A percentile compares a stretch with the other conserved stretches of the same genome.
Evolutionary conservation across 805 yeast genomes (phyloP).

Genomic region (Kregervanrija pseudodelftensis): DNA sequence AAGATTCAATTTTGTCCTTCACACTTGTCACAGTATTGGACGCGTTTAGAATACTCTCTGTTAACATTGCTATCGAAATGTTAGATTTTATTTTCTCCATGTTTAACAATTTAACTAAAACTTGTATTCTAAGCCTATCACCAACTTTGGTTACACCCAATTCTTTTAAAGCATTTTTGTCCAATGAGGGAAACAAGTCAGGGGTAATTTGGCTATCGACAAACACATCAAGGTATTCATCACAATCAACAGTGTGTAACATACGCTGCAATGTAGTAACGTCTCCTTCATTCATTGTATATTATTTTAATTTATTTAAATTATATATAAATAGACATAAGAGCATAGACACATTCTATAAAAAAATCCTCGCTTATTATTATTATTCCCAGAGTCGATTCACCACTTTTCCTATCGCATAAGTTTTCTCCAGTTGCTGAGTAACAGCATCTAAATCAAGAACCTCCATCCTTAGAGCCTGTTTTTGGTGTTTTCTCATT

Average conservation of each 20-base stretch:
- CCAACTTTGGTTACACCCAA: slow-evolving; percentile 76
- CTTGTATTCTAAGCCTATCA: slow-evolving; percentile 66
- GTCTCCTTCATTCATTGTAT: too few species aligned
- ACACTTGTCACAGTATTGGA: slow-evolving; percentile 12
- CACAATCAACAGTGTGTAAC: slow-evolving; percentile 20
- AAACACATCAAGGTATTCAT: slow-evolving; percentile 19
- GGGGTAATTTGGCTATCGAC: slow-evolving; percentile 46
- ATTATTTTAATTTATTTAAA: too few species aligned
- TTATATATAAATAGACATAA: background rate
- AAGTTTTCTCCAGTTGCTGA: background rate
- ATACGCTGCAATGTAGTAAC: background rate
- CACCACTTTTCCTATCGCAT: background rate
- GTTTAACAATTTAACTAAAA: slow-evolving; percentile 45
- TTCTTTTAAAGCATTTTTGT: slow-evolving; percentile 56
- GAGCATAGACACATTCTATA: background rate
- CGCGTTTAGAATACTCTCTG: slow-evolving; percentile 13
- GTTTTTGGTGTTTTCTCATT: background rate
- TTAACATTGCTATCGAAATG: slow-evolving; percentile 16
- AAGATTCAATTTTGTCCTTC: slow-evolving; percentile 7
- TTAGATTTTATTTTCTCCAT: slow-evolving; percentile 22
- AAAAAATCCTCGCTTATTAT: background rate
- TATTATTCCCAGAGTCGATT: too few species aligned
- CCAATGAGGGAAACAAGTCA: slow-evolving; percentile 54
- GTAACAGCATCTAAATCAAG: background rate
- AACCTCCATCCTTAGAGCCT: background rate